phyloP scores from a whole-genome alignment of 495 filamentous ascomycete genomes.

The Acidomyces sp. region DNA sequence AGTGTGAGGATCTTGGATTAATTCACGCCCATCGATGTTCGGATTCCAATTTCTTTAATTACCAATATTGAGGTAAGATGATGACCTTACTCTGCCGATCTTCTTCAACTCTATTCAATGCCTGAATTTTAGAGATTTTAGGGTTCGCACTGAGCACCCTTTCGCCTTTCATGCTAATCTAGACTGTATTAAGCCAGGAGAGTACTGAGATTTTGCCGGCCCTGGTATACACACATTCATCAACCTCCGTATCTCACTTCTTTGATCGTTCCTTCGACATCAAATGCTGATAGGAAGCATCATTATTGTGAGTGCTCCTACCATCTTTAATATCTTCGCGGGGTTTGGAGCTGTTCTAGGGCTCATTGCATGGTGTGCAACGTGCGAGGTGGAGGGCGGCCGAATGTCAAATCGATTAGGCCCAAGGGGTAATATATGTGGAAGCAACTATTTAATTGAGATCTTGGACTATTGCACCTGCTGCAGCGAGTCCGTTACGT shows the following conservation, averaged over 20 bases:
- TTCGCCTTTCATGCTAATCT: conserved; percentile 25
- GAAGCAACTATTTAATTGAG: conserved; percentile 33
- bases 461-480: conserved; percentile 26
- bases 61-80: conserved; percentile 32
- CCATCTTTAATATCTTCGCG: conserved; percentile 7
- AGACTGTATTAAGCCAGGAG: too few relatives aligned
- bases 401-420: conserved; percentile 23
- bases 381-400: conserved; percentile 16
- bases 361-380: conserved; percentile 18
- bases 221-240: too few relatives aligned
- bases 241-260: conserved; percentile 5
- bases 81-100: conserved; percentile 29
- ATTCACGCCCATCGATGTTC: too few relatives aligned
- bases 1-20: too few relatives aligned
- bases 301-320: neutral
- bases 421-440: conserved; percentile 40
- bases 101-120: conserved; percentile 28
- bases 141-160: conserved; percentile 30
- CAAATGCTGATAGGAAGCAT: neutral
- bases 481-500: conserved; percentile 28
- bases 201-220: too few relatives aligned
- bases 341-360: conserved; percentile 5
- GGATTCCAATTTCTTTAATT: too few relatives aligned
- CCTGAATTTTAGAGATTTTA: conserved; percentile 26
- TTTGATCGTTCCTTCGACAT: conserved; percentile 2